A percentile compares a stretch with the other conserved stretches of the same genome.
Evolutionary conservation across 805 yeast species (phyloP).

Genomic region (Saccharomycopsis amapae): DNA sequence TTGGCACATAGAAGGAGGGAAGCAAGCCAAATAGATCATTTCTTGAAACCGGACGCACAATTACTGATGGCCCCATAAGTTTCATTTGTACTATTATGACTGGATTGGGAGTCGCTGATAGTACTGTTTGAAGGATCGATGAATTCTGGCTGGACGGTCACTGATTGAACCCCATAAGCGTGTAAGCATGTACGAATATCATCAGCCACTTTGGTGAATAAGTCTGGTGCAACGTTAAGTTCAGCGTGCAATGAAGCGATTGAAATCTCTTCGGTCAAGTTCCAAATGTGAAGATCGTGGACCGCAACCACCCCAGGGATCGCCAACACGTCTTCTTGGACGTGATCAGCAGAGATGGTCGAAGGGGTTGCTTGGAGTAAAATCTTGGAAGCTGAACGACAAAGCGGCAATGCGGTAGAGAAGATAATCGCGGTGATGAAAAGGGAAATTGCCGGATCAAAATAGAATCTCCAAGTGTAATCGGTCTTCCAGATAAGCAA

Average conservation of each 20-base stretch:
- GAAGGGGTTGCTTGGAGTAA: slow-evolving; percentile 89
- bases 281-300: slow-evolving; percentile 97
- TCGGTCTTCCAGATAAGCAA: slow-evolving; percentile 90
- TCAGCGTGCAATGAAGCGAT: slow-evolving; percentile 90
- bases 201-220: slow-evolving; percentile 63
- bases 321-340: slow-evolving; percentile 57
- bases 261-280: slow-evolving; percentile 74
- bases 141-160: slow-evolving; percentile 96
- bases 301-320: slow-evolving; percentile 74
- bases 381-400: slow-evolving; percentile 79
- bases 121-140: background rate
- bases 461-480: slow-evolving; percentile 76
- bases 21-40: too few species aligned
- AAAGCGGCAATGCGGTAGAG: slow-evolving; percentile 84
- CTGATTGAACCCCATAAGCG: slow-evolving; percentile 80
- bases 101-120: background rate
- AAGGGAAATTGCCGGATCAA: slow-evolving; percentile 82
- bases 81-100: background rate
- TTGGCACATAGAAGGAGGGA: too few species aligned
- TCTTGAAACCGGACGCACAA: slow-evolving; percentile 5
- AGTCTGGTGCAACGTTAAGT: slow-evolving; percentile 53
- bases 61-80: slow-evolving; percentile 19
- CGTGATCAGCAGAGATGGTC: slow-evolving; percentile 67
- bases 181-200: slow-evolving; percentile 75
- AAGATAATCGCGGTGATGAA: slow-evolving; percentile 84